These are phyloP conservation scores for Cercis canadensis DNA, from an alignment of 306 rosid species.

Conservation along the genomic window DNA sequence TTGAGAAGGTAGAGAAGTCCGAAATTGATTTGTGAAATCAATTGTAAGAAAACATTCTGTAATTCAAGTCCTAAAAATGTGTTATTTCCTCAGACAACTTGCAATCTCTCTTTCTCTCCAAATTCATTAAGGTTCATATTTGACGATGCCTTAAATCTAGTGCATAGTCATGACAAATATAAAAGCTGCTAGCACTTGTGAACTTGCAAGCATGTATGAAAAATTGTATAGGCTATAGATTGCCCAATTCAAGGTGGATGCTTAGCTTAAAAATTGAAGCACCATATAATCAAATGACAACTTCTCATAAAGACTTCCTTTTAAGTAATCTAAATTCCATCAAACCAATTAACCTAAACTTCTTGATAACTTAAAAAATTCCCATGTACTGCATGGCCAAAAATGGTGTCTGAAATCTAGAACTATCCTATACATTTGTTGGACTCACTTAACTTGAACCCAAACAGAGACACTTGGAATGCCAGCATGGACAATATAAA, in stretches of 20 bases:
- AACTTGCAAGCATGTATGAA: too few relatives aligned
- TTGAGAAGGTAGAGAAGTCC: conserved; percentile 40
- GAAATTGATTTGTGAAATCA: conserved; percentile 33
- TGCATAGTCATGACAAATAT: too few relatives aligned
- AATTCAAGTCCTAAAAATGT: conserved; percentile 7
- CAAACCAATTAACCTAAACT: not conserved
- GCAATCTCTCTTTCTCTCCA: too few relatives aligned
- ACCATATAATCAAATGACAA: too few relatives aligned
- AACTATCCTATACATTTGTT: not conserved
- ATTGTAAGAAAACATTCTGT: conserved; percentile 32
- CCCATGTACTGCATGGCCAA: not conserved
- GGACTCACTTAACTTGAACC: conserved; percentile 58
- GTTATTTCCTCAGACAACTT: not conserved
- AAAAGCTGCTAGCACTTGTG: too few relatives aligned
- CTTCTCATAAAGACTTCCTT: too few relatives aligned
- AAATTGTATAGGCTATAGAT: too few relatives aligned
- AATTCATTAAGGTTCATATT: too few relatives aligned
- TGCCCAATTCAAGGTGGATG: too few relatives aligned
- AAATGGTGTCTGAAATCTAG: not conserved
- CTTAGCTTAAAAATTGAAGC: too few relatives aligned
- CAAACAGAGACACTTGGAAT: conserved; percentile 66
- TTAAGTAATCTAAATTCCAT: too few relatives aligned
- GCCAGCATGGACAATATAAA: conserved; percentile 66
- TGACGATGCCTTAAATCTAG: too few relatives aligned
- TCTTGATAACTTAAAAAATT: conserved; percentile 29